Evolutionary conservation across 129 eudicot species (phyloP), one percentile per base, ranked within the genome.

Genomic region (Mikania micrantha): DNA sequence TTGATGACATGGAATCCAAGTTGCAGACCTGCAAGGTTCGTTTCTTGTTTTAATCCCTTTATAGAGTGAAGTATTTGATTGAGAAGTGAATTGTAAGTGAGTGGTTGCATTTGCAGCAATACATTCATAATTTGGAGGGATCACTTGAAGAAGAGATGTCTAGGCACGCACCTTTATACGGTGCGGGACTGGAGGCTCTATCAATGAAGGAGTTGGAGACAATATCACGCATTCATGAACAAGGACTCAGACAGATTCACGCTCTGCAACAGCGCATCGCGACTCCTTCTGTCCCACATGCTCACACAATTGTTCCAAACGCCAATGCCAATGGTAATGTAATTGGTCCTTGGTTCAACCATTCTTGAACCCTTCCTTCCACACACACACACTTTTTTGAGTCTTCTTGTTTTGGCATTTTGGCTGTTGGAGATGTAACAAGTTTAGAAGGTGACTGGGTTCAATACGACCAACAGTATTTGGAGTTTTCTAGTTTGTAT

Each of bases 81-180:
- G 21, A 11, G 36, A 32, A 32, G 4, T 9, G 40, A 54, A 11
- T 47, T n/a, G n/a, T n/a, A n/a, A n/a, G n/a, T n/a, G n/a, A n/a
- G n/a, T n/a, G n/a, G 24, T 66, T 52, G 13, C 31, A 10, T 67
- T 36, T 84, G 79, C 88, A 94, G 99, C 96, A 94, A 84, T 94
- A 87, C 77, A 94, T 94, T 66, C 99, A 76, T 74, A 87, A 79
- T 16, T 82, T 89, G 3, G 88, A 94, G 73, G 79, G 73, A 21
- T 88, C 94, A 32, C 90, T 94, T 53, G 88, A 83, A 78, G 99
- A 94, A 75, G 99, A 94, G 70, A 94, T 94, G 96, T 77, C 96
- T 1, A 75, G 99, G 21, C 99, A 94, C 36, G 99, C 99, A 29
- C 99, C 98, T 41, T 79, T 82, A 16, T 92, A 92, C 44, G 98